phyloP scores from a whole-genome alignment of 176 grass and related monocot species.

The Hordeum vulgare region DNA sequence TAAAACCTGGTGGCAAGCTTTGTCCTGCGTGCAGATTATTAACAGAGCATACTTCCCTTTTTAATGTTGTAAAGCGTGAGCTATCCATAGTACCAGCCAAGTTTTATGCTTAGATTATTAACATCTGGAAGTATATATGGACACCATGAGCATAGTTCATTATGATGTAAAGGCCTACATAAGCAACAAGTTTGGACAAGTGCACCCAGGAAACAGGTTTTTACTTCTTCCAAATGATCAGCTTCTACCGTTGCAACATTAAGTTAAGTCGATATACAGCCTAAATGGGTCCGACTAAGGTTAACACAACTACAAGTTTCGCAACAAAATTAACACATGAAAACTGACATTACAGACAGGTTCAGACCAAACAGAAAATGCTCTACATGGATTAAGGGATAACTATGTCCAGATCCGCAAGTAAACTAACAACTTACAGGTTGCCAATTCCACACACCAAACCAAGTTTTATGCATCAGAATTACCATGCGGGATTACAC shows the following conservation, averaged over 20 bases:
- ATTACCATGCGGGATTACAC: too few relatives aligned
- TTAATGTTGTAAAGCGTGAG: not conserved
- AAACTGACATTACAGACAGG: not conserved
- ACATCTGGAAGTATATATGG: not conserved
- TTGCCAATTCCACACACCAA: not conserved
- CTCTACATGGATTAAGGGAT: not conserved
- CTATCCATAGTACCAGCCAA: not conserved
- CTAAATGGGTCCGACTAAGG: not conserved
- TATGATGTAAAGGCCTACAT: not conserved
- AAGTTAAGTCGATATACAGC: not conserved
- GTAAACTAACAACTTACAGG: not conserved
- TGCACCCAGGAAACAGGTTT: not conserved
- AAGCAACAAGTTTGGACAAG: not conserved
- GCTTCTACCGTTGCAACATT: not conserved
- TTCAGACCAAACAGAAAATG: not conserved
- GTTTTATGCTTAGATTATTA: not conserved
- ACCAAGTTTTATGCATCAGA: too few relatives aligned
- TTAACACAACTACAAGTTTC: not conserved
- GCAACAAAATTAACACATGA: not conserved
- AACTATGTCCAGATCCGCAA: not conserved
- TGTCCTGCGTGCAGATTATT: not conserved
- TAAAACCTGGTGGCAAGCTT: not conserved
- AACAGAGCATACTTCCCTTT: not conserved
- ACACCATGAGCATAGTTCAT: not conserved
- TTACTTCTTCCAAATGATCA: not conserved